These are phyloP conservation scores for Daldinia bambusicola DNA, from an alignment of 495 filamentous ascomycete species.

Conservation along the genomic window DNA sequence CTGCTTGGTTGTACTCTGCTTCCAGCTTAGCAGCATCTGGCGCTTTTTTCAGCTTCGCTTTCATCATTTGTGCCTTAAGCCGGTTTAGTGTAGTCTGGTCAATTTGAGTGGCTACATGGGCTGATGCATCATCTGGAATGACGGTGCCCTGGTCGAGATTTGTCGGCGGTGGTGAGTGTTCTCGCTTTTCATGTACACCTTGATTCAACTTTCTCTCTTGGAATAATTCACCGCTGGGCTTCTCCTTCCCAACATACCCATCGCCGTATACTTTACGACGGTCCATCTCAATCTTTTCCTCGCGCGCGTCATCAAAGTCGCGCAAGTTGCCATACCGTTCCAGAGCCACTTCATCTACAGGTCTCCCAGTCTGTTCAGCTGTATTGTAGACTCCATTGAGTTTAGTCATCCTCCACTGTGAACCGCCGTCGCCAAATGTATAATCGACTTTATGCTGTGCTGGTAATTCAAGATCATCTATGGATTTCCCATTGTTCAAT, in stretches of 20 bases:
- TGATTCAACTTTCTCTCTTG: constrained; percentile 66
- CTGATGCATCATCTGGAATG: constrained; percentile 55
- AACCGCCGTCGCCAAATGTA: constrained; percentile 88
- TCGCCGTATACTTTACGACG: constrained; percentile 84
- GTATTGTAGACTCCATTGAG: constrained; percentile 85
- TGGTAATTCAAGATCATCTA: constrained; percentile 59
- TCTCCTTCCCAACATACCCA: constrained; percentile 86
- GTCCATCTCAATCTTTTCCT: constrained; percentile 94
- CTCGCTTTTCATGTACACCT: constrained; percentile 55
- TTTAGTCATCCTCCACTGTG: constrained; percentile 95
- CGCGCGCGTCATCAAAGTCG: constrained; percentile 91
- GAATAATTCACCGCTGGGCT: constrained; percentile 88
- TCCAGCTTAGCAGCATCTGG: constrained; percentile 83
- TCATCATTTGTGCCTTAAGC: constrained; percentile 92
- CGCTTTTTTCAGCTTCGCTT: constrained; percentile 82
- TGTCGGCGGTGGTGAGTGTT: constrained; percentile 42
- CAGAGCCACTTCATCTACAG: constrained; percentile 81
- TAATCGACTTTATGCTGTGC: constrained; percentile 77
- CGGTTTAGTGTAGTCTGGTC: constrained; percentile 86
- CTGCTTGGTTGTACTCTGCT: constrained; percentile 80
- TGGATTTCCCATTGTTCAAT: constrained; percentile 54
- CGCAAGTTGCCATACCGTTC: constrained; percentile 84
- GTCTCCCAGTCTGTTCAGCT: constrained; percentile 74
- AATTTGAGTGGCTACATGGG: constrained; percentile 59
- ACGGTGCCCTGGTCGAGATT: constrained; percentile 55